These are phyloP conservation scores for Talaromyces sp. DNA, from an alignment of 2,329 filamentous ascomycete genomes.

Conservation along the genomic window DNA sequence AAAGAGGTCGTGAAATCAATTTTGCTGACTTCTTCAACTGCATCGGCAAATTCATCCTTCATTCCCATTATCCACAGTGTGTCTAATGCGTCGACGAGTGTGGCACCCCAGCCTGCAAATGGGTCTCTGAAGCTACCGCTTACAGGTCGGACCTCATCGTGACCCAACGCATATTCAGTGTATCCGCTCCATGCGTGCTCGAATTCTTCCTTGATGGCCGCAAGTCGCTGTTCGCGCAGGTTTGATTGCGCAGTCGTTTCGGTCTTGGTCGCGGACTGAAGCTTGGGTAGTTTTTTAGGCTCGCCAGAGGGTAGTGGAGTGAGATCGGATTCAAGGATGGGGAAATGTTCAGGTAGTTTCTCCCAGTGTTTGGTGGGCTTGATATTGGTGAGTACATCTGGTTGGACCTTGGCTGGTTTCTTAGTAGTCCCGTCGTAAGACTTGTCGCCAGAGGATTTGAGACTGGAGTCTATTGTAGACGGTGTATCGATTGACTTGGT, in stretches of 20 bases:
- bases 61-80: slow-evolving; percentile 85
- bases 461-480: slow-evolving; percentile 10
- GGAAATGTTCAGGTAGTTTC: slow-evolving; percentile 73
- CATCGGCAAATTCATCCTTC: slow-evolving; percentile 75
- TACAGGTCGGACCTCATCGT: slow-evolving; percentile 81
- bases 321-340: slow-evolving; percentile 67
- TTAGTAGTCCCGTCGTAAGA: slow-evolving; percentile 17
- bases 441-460: slow-evolving; percentile 6
- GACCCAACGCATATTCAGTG: slow-evolving; percentile 73
- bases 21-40: slow-evolving; percentile 63
- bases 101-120: slow-evolving; percentile 90
- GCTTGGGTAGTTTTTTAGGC: slow-evolving; percentile 67
- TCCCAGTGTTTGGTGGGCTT: slow-evolving; percentile 64
- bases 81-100: slow-evolving; percentile 77
- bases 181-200: slow-evolving; percentile 80
- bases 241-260: slow-evolving; percentile 62
- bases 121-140: slow-evolving; percentile 68
- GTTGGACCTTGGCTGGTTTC: slow-evolving; percentile 36
- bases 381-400: slow-evolving; percentile 29
- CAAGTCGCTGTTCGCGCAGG: slow-evolving; percentile 64
- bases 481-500: not conserved
- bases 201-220: slow-evolving; percentile 70
- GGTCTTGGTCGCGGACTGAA: slow-evolving; percentile 69
- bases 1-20: slow-evolving; percentile 81
- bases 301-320: slow-evolving; percentile 72